Percentiles rank a stretch among this genome's conserved stretches.
Conservation (phyloP, 192 early-diverging fungal species). For the Entomortierella parvispora region DNA sequence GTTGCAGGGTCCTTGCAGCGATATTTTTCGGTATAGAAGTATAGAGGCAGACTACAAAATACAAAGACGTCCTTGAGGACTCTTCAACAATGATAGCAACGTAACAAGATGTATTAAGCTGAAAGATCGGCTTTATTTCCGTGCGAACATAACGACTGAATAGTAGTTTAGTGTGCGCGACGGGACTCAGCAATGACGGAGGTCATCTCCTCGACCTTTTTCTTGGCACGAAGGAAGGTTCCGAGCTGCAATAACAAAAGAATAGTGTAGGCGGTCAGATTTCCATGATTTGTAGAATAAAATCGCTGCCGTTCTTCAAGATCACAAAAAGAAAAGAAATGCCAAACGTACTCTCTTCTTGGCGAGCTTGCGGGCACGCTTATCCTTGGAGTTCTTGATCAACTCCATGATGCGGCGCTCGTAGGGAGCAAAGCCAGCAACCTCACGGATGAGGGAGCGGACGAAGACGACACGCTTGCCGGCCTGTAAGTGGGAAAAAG, state of each 20-base stretch:
- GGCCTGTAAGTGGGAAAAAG: constrained; percentile 16
- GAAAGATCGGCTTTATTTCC: no score
- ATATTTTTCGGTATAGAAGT: no score
- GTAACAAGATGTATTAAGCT: no score
- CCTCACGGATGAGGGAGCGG: constrained; percentile 94
- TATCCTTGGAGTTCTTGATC: constrained; percentile 99
- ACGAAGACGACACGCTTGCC: constrained; percentile 89
- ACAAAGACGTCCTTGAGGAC: no score
- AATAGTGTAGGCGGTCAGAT: background rate
- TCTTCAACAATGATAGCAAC: no score
- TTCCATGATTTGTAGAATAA: background rate
- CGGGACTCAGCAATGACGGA: constrained; percentile 93
- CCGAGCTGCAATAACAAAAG: constrained; percentile 74
- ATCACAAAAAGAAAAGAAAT: background rate
- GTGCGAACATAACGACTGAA: no score
- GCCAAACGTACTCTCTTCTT: constrained; percentile 84
- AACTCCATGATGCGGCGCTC: constrained; percentile 99
- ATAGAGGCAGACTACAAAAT: no score
- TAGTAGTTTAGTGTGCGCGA: constrained; percentile 66
- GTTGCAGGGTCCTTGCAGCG: no score
- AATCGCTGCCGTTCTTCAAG: background rate
- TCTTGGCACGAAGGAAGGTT: constrained; percentile 96
- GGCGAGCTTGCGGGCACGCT: constrained; percentile 98
- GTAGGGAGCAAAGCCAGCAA: constrained; percentile 97
- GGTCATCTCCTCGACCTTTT: constrained; percentile 97